phyloP scores from a whole-genome alignment of 352 stramenopile genomes.

The Nothophytophthora sp. region DNA sequence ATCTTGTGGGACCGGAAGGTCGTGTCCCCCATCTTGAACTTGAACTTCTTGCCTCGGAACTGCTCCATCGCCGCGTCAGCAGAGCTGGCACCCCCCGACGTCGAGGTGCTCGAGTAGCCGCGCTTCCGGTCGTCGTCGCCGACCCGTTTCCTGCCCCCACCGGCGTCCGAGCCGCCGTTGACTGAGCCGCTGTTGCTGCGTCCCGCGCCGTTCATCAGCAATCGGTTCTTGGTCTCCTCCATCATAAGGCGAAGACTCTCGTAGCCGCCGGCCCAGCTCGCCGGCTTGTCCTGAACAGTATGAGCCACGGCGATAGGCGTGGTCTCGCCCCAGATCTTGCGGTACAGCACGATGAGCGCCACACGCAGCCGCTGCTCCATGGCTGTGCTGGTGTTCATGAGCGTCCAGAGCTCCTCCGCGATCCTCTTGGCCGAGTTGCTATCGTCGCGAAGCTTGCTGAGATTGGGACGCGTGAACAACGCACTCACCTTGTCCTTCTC shows the following conservation, averaged over 20 bases:
- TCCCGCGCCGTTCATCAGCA: slow-evolving; percentile 33
- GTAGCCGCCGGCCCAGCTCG: slow-evolving; percentile 80
- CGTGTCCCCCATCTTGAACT: slow-evolving; percentile 84
- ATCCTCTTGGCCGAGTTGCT: slow-evolving; percentile 68
- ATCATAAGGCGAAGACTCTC: slow-evolving; percentile 83
- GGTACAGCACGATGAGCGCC: slow-evolving; percentile 74
- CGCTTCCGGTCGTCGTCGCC: slow-evolving; percentile 45
- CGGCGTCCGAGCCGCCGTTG: no score
- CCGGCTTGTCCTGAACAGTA: slow-evolving; percentile 79
- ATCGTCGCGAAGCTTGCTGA: slow-evolving; percentile 74
- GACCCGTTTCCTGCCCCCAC: no score
- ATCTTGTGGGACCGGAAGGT: slow-evolving; percentile 79
- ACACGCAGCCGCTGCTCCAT: slow-evolving; percentile 79
- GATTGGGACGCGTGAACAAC: slow-evolving; percentile 57
- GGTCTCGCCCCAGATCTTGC: slow-evolving; percentile 81
- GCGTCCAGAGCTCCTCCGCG: slow-evolving; percentile 67
- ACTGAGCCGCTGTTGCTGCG: slow-evolving; percentile 11
- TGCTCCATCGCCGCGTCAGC: slow-evolving; percentile 63
- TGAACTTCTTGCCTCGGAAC: slow-evolving; percentile 85
- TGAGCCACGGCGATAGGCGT: slow-evolving; percentile 80
- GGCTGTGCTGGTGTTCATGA: slow-evolving; percentile 65
- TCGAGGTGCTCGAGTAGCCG: no score
- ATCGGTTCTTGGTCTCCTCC: slow-evolving; percentile 79
- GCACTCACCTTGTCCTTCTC: slow-evolving; percentile 74
- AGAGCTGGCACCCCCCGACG: slow-evolving; percentile 19